A percentile compares a stretch with the other conserved stretches of the same genome.
phyloP scores from a whole-genome alignment of 2,329 filamentous ascomycete species.

The Calonectria honghensis region DNA sequence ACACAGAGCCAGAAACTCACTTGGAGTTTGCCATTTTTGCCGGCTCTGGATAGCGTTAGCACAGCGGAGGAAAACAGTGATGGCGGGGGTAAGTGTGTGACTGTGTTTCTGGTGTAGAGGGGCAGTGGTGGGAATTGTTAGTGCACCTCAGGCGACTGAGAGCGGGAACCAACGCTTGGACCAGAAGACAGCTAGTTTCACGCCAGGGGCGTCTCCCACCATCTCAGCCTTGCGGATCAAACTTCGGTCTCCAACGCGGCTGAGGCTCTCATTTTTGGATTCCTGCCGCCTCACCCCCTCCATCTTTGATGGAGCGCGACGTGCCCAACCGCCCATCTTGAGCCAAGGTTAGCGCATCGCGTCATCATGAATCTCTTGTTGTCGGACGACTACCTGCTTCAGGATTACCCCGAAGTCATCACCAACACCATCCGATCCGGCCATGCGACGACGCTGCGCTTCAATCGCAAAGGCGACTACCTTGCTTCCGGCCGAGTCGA shows the following conservation, averaged over 20 bases:
- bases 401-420: slow-evolving; percentile 93
- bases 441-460: slow-evolving; percentile 82
- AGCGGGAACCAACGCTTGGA: slow-evolving; percentile 38
- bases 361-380: slow-evolving; percentile 74
- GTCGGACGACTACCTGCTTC: slow-evolving; percentile 78
- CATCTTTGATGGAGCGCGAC: slow-evolving; percentile 49
- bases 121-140: slow-evolving; percentile 55
- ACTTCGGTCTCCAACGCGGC: slow-evolving; percentile 50
- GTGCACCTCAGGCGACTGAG: slow-evolving; percentile 45
- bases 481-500: slow-evolving; percentile 95
- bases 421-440: slow-evolving; percentile 88
- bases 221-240: slow-evolving; percentile 60
- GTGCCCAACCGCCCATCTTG: slow-evolving; percentile 31
- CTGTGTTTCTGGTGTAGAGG: slow-evolving; percentile 47
- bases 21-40: slow-evolving; percentile 73
- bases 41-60: slow-evolving; percentile 27
- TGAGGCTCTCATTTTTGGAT: slow-evolving; percentile 50
- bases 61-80: slow-evolving; percentile 22
- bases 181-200: slow-evolving; percentile 42
- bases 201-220: slow-evolving; percentile 35
- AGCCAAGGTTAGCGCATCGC: slow-evolving; percentile 2
- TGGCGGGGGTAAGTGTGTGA: slow-evolving; percentile 38
- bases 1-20: slow-evolving; percentile 57
- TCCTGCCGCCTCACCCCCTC: slow-evolving; percentile 41
- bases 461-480: slow-evolving; percentile 95